Conservation (phyloP, 768 basidiomycete species). For the Hericium coralloides region DNA sequence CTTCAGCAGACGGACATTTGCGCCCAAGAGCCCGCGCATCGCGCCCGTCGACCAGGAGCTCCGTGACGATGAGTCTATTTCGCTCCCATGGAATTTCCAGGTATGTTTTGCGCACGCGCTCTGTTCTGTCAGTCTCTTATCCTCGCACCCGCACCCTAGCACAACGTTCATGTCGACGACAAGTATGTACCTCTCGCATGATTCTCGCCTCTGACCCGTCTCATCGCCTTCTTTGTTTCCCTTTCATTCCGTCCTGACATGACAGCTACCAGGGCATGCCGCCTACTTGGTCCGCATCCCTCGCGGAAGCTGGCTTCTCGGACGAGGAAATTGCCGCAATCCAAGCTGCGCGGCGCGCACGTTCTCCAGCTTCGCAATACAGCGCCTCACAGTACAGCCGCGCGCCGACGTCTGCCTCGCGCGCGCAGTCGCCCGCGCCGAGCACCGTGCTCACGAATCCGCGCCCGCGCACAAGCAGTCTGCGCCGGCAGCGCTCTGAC, state of each 20-base stretch:
- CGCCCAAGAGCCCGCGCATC: conserved; percentile 2
- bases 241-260: not conserved
- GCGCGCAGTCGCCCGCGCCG: conserved; percentile 5
- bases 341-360: conserved; percentile 10
- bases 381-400: not conserved
- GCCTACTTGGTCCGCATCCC: conserved; percentile 6
- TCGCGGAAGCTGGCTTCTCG: conserved; percentile 12
- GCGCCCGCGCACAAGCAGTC: conserved; percentile 5
- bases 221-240: no score
- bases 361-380: not conserved
- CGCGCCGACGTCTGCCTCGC: not conserved
- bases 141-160: not conserved
- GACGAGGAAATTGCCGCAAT: conserved; percentile 14
- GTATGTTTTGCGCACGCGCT: not conserved
- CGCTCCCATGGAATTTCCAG: conserved; percentile 14
- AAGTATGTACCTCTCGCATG: conserved; percentile 3
- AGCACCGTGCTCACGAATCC: conserved; percentile 2
- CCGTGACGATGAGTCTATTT: conserved; percentile 8
- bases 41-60: not conserved
- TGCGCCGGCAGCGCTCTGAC: conserved; percentile 10
- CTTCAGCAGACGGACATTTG: conserved; percentile 8
- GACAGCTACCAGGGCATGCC: conserved; percentile 13
- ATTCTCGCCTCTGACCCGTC: not conserved
- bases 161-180: conserved; percentile 13
- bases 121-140: not conserved